Evolutionary conservation across 108 stramenopile genomes (phyloP).

Genomic region (Nitzschia sp.): DNA sequence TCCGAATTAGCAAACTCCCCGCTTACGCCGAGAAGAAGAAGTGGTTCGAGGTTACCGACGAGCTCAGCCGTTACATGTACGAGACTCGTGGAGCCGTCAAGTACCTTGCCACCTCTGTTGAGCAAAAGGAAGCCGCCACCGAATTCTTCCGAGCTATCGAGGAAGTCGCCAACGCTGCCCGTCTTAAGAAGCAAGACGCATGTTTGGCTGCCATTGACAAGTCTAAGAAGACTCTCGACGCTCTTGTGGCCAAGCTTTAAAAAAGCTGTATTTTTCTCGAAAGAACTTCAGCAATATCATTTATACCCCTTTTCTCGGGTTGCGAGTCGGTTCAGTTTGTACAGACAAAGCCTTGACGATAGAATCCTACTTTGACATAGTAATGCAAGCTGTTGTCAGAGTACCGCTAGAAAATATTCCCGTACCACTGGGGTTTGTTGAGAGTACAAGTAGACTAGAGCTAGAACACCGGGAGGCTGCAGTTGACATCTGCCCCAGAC

Average conservation of each 20-base stretch:
- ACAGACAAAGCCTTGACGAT: slow-evolving; percentile 9
- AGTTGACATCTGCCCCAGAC: too few relatives aligned
- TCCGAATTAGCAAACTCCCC: slow-evolving; percentile 66
- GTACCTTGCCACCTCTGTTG: slow-evolving; percentile 58
- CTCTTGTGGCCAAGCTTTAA: slow-evolving; percentile 58
- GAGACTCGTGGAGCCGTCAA: slow-evolving; percentile 85
- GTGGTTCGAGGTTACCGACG: slow-evolving; percentile 86
- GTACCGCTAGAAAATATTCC: too few relatives aligned
- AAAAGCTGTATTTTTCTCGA: neutral
- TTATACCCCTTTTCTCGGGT: neutral
- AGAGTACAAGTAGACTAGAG: too few relatives aligned
- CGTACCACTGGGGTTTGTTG: too few relatives aligned
- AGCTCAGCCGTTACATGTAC: slow-evolving; percentile 90
- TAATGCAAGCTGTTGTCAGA: slow-evolving; percentile 5
- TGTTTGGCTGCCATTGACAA: slow-evolving; percentile 49
- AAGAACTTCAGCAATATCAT: neutral
- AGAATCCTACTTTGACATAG: slow-evolving; percentile 11
- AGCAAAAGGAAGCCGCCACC: slow-evolving; percentile 69
- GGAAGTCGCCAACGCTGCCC: slow-evolving; percentile 51
- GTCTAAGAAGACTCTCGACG: slow-evolving; percentile 45
- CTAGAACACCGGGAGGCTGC: too few relatives aligned
- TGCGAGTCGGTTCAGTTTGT: slow-evolving; percentile 1
- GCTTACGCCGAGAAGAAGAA: slow-evolving; percentile 76
- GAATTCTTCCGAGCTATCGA: slow-evolving; percentile 84
- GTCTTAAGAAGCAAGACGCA: slow-evolving; percentile 64